phyloP scores from a whole-genome alignment of 208 protist genomes.

The Acanthamoeba royreba region DNA sequence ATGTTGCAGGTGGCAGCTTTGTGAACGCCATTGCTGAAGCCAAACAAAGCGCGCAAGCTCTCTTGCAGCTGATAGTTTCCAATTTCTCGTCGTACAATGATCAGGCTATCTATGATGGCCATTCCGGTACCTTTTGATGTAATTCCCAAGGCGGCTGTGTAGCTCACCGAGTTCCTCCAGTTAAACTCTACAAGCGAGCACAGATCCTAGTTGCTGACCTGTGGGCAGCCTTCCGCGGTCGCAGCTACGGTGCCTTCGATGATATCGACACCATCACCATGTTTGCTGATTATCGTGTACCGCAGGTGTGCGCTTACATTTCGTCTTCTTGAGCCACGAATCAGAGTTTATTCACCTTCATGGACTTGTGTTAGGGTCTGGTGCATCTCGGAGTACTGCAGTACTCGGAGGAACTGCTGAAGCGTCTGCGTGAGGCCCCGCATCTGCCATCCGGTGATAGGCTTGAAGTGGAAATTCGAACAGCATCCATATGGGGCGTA shows the following conservation, averaged over 20 bases:
- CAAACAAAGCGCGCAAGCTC: background rate
- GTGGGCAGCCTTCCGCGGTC: slow-evolving; percentile 72
- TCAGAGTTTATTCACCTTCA: background rate
- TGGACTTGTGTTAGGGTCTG: slow-evolving; percentile 75
- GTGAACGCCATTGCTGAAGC: background rate
- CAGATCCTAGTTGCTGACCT: slow-evolving; percentile 81
- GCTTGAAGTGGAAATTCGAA: slow-evolving; percentile 60
- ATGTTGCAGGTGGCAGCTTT: background rate
- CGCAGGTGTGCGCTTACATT: background rate
- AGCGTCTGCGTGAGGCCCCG: background rate
- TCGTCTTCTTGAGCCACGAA: no score
- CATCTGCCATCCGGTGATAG: background rate
- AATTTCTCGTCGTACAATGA: slow-evolving; percentile 62
- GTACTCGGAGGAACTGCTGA: slow-evolving; percentile 61
- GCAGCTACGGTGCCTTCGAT: slow-evolving; percentile 61
- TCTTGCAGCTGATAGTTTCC: slow-evolving; percentile 47
- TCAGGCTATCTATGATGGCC: slow-evolving; percentile 40
- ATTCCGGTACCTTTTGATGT: background rate
- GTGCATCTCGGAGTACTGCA: slow-evolving; percentile 58
- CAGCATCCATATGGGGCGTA: slow-evolving; percentile 65
- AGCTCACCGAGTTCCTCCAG: background rate
- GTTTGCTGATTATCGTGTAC: slow-evolving; percentile 81
- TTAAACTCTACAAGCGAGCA: slow-evolving; percentile 77
- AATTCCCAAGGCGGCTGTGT: no score
- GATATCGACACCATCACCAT: slow-evolving; percentile 82